These are phyloP conservation scores for Neonectria magnoliae DNA, from an alignment of 2,329 filamentous ascomycete genomes.

Conservation along the genomic window DNA sequence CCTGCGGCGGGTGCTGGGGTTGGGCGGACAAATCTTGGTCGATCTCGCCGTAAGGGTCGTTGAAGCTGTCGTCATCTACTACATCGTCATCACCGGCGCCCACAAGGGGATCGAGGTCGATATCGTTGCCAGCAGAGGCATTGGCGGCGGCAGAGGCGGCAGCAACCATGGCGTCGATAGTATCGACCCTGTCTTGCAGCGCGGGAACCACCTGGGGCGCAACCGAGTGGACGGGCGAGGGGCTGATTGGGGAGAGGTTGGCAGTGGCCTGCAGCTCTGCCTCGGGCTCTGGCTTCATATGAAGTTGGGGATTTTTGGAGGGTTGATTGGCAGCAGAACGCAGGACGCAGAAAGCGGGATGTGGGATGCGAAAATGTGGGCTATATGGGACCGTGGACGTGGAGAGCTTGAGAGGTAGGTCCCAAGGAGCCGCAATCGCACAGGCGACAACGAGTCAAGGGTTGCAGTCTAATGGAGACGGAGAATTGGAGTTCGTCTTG, in stretches of 20 bases:
- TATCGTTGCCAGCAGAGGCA: conserved; percentile 42
- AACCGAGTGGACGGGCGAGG: conserved; percentile 58
- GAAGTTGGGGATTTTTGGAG: conserved; percentile 41
- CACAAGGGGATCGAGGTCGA: conserved; percentile 47
- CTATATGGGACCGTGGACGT: conserved; percentile 4
- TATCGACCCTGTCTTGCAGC: conserved; percentile 64
- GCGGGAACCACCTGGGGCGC: conserved; percentile 59
- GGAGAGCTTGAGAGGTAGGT: conserved; percentile 23
- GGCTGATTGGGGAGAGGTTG: conserved; percentile 63
- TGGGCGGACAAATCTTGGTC: conserved; percentile 43
- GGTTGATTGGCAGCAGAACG: conserved; percentile 28
- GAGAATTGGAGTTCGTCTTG: conserved; percentile 32
- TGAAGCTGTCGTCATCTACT: conserved; percentile 59
- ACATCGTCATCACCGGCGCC: conserved; percentile 51
- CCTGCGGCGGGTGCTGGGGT: conserved; percentile 41
- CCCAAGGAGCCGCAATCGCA: conserved; percentile 32
- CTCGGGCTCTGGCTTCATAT: conserved; percentile 58
- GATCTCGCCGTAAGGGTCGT: conserved; percentile 58
- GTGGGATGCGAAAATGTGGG: conserved; percentile 13
- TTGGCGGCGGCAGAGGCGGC: conserved; percentile 45
- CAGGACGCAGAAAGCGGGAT: conserved; percentile 15
- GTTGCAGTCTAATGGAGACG: conserved; percentile 31
- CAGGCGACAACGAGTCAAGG: conserved; percentile 30
- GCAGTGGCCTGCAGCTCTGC: conserved; percentile 61
- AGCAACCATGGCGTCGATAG: conserved; percentile 58